These are phyloP conservation scores for Termitomyces sp. DNA, from an alignment of 768 basidiomycete genomes.

Conservation along the genomic window DNA sequence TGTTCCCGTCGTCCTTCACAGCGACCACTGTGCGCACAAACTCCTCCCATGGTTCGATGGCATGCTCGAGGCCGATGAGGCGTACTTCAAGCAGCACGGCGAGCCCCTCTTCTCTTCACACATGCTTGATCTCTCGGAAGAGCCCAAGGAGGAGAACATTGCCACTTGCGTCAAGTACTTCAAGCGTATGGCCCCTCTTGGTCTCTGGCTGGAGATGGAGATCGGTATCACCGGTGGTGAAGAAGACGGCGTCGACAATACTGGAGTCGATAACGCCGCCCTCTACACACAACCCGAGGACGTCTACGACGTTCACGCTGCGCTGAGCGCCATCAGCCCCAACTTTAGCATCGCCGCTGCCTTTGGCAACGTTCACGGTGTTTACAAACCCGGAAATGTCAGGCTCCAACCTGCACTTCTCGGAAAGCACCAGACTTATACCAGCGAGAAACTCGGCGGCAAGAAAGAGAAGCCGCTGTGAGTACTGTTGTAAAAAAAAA, in stretches of 20 bases:
- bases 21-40: conserved; percentile 98
- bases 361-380: conserved; percentile 98
- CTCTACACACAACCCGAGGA: conserved; percentile 99
- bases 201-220: conserved; percentile 99
- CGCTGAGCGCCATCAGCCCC: conserved; percentile 79
- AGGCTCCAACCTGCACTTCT: conserved; percentile 88
- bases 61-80: conserved; percentile 96
- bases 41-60: conserved; percentile 99
- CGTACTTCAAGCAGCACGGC: conserved; percentile 84
- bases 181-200: conserved; percentile 87
- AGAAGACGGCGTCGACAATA: conserved; percentile 99
- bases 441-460: conserved; percentile 62
- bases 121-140: conserved; percentile 98
- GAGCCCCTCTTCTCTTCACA: conserved; percentile 93
- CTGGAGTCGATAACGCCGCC: conserved; percentile 86
- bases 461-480: conserved; percentile 76
- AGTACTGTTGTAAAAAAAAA: conserved; percentile 27
- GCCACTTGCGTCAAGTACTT: conserved; percentile 92
- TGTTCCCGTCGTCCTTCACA: conserved; percentile 95
- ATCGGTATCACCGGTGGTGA: conserved; percentile 99
- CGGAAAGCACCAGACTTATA: conserved; percentile 83
- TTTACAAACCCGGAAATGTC: conserved; percentile 99
- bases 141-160: conserved; percentile 92
- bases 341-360: conserved; percentile 98
- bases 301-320: conserved; percentile 85